Percentiles rank a stretch among this genome's conserved stretches.
These are phyloP conservation scores for Gryganskiella cystojenkinii DNA, from an alignment of 192 early-diverging fungal species.

Conservation along the genomic window DNA sequence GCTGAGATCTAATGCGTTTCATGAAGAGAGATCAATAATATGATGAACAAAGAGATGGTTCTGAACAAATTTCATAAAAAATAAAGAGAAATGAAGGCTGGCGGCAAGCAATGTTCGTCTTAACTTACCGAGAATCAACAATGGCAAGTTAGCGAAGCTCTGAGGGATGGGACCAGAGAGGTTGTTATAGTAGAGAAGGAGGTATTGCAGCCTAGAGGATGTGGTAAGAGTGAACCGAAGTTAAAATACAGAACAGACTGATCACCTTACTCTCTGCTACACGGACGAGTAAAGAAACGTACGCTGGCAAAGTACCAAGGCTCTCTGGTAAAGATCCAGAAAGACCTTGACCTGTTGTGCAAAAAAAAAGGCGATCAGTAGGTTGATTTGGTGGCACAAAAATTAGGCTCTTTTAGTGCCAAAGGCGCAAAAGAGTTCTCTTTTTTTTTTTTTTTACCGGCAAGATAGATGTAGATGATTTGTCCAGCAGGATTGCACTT, in stretches of 20 bases:
- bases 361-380: background rate
- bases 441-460: constrained; percentile 9
- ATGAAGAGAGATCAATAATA: background rate
- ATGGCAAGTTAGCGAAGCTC: constrained; percentile 14
- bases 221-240: constrained; percentile 2
- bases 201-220: constrained; percentile 25
- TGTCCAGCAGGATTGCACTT: constrained; percentile 36
- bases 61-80: too few relatives aligned
- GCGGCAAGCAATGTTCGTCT: background rate
- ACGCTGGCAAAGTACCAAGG: constrained; percentile 22
- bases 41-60: background rate
- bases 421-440: background rate
- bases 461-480: constrained; percentile 42
- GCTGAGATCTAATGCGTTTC: constrained; percentile 46
- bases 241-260: background rate
- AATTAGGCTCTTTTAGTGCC: background rate
- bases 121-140: constrained; percentile 25
- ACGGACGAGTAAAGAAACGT: background rate
- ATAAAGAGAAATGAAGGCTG: background rate
- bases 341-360: constrained; percentile 28
- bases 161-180: constrained; percentile 38
- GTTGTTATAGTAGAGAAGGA: constrained; percentile 40
- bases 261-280: too few relatives aligned
- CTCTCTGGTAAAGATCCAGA: constrained; percentile 32
- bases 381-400: background rate